phyloP scores from a whole-genome alignment of 129 eudicot species.

The Silybum marianum region DNA sequence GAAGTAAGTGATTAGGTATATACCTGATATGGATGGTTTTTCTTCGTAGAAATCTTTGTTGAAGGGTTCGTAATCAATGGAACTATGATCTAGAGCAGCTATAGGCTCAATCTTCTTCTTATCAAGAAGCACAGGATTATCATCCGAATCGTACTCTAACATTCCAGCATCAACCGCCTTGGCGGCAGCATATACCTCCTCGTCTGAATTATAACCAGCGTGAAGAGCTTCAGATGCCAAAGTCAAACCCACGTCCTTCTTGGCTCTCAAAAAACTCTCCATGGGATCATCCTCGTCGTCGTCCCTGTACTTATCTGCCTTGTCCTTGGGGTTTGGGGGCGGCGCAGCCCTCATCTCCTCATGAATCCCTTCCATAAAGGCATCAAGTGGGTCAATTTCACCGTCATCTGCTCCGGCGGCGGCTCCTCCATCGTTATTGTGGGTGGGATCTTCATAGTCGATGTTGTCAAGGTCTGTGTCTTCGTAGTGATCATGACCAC shows the following conservation, averaged over 20 bases:
- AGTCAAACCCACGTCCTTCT: conserved; percentile 84
- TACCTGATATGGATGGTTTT: conserved; percentile 87
- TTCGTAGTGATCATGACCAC: conserved; percentile 76
- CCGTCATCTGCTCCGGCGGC: conserved; percentile 45
- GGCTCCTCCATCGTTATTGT: conserved; percentile 5
- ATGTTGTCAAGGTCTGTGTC: conserved; percentile 84
- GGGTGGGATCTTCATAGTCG: conserved; percentile 61
- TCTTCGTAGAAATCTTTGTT: conserved; percentile 94
- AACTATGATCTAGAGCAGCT: conserved; percentile 77
- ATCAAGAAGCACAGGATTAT: conserved; percentile 78
- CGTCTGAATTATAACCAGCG: conserved; percentile 95
- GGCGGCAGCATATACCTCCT: conserved; percentile 98
- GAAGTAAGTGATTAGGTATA: neutral
- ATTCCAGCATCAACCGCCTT: conserved; percentile 94
- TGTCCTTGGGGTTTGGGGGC: conserved; percentile 67
- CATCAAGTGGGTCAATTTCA: conserved; percentile 92
- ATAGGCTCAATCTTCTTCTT: conserved; percentile 95
- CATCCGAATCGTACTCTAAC: conserved; percentile 94
- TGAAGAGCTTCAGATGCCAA: conserved; percentile 78
- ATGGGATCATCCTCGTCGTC: conserved; percentile 94
- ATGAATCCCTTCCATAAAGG: conserved; percentile 96
- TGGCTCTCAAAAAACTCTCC: conserved; percentile 84
- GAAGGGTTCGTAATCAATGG: conserved; percentile 73
- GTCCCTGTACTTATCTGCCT: conserved; percentile 73
- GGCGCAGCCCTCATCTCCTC: conserved; percentile 86